Conservation (phyloP, 2,329 filamentous ascomycete species). For the Paecilomyces dactylethromorphus region DNA sequence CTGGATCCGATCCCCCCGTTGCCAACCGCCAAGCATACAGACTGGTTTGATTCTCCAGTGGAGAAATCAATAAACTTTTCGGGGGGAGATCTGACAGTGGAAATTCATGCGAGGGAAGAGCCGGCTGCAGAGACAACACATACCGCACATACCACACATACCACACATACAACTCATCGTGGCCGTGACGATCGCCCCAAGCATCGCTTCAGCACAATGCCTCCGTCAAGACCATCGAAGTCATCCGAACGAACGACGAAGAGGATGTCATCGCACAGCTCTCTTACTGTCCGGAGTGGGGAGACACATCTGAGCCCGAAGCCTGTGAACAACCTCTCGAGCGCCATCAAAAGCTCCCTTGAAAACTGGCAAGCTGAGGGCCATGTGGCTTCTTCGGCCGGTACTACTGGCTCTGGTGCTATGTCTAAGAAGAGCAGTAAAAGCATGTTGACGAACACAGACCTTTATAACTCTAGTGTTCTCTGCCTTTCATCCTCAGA, state of each 20-base stretch:
- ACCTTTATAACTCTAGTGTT: slow-evolving; percentile 40
- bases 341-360: slow-evolving; percentile 10
- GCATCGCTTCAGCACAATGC: slow-evolving; percentile 7
- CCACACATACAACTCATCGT: neutral
- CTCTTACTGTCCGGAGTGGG: slow-evolving; percentile 16
- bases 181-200: slow-evolving; percentile 4
- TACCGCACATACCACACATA: neutral
- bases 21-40: slow-evolving; percentile 4
- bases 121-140: neutral
- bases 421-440: slow-evolving; percentile 33
- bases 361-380: slow-evolving; percentile 12
- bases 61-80: slow-evolving; percentile 24
- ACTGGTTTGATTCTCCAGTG: slow-evolving; percentile 29
- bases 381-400: slow-evolving; percentile 5
- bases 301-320: slow-evolving; percentile 19
- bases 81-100: slow-evolving; percentile 6
- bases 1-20: slow-evolving; percentile 2
- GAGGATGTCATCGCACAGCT: slow-evolving; percentile 16
- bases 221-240: slow-evolving; percentile 8
- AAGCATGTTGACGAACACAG: slow-evolving; percentile 29
- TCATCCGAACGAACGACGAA: slow-evolving; percentile 11
- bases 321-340: slow-evolving; percentile 6
- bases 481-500: slow-evolving; percentile 46
- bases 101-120: slow-evolving; percentile 1
- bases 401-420: neutral